Evolutionary conservation across 2,329 filamentous ascomycete species (phyloP), one percentile per base, ranked within the genome.

Genomic region (Fusarium sacchari): DNA sequence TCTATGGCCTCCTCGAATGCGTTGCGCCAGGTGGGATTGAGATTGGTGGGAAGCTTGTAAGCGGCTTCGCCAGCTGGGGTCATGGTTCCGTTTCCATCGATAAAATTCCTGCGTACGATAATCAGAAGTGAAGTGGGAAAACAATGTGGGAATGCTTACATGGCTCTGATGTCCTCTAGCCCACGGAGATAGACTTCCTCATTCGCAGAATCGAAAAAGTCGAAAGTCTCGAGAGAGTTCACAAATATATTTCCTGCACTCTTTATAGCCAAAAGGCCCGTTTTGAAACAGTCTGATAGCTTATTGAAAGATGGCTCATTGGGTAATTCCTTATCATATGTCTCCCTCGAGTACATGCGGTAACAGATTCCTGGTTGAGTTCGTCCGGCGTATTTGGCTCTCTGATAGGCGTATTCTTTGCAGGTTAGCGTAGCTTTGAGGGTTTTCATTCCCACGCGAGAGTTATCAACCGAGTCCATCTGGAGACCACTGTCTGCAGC

Each of bases 301-400:
- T 0, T 8, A 8, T 4, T 8, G 44, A 20, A 5, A 30, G 20
- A 9, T 8, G 26, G 7, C 26, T 3, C 9, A 13, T 44, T 1
- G 24, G 8, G 5, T 3, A 26, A 13, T 17, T 5, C 3, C 11
- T 22, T 8, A 28, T 28, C 3, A 28, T 46, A 46, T 28, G 12
- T 28, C 43, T 10, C 4, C 7, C 10, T 22, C 18, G 20, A 12
- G 46, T 49, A 49, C 7, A 30, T 20, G 20, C 46, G 26, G 14
- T 9, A 17, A n/a, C 46, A 49, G 10, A n/a, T 7, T 15, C 46
- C 46, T n/a, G 7, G 6, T n/a, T 17, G 20, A 30, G 6, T n/a
- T 49, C 6, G 14, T 17, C 28, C 46, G 28, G 26, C 46, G 7
- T 20, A 49, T 49, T 10, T 14, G n/a, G 28, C 7, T 30, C 46